These are phyloP conservation scores for Lactarius quietus DNA, from an alignment of 768 basidiomycete genomes.

Conservation along the genomic window DNA sequence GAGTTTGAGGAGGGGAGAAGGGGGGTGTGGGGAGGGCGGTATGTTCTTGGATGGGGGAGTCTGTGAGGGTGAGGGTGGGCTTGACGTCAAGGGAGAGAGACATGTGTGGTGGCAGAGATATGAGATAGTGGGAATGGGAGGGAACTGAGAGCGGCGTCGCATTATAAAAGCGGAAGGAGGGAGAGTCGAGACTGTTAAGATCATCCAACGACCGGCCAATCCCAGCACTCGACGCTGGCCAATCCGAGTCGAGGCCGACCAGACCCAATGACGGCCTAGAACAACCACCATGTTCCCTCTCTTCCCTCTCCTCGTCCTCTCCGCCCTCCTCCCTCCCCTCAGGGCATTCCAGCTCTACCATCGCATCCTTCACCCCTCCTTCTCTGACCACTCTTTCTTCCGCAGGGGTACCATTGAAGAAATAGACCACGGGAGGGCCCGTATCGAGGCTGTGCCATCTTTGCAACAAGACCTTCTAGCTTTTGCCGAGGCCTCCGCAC, in stretches of 20 bases:
- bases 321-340: constrained; percentile 26
- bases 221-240: constrained; percentile 20
- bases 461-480: constrained; percentile 45
- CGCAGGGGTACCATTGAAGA: constrained; percentile 42
- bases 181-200: constrained; percentile 12
- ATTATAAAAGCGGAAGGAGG: constrained; percentile 11
- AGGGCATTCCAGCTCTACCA: constrained; percentile 41
- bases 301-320: constrained; percentile 25
- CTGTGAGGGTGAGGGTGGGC: constrained; percentile 21
- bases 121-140: constrained; percentile 12
- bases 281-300: constrained; percentile 20
- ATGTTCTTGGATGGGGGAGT: constrained; percentile 26
- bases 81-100: constrained; percentile 26
- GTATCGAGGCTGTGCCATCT: constrained; percentile 42
- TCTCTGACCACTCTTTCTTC: constrained; percentile 36
- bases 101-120: constrained; percentile 9
- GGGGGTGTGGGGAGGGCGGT: constrained; percentile 33
- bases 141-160: not conserved
- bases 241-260: constrained; percentile 22
- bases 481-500: constrained; percentile 38
- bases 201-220: not conserved
- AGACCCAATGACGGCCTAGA: constrained; percentile 30
- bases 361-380: constrained; percentile 49
- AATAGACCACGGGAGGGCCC: constrained; percentile 29
- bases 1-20: constrained; percentile 30